Evolutionary conservation across 805 yeast species (phyloP).

Genomic region (Dipodascus albidus): DNA sequence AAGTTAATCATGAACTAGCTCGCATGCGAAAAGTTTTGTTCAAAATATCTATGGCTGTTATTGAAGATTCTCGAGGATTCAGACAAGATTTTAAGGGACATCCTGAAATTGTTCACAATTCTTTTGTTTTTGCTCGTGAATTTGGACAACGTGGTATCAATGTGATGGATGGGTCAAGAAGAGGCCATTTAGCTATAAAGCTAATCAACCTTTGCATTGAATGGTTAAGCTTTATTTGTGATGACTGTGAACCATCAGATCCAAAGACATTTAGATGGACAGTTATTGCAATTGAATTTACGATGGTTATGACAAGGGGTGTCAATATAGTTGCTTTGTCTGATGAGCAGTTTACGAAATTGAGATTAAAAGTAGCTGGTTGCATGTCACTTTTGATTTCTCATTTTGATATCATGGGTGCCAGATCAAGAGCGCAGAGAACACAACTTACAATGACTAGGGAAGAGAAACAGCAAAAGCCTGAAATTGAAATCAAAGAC

Average conservation of each 20-base stretch:
- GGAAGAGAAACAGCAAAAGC: constrained; percentile 17
- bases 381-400: constrained; percentile 89
- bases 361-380: constrained; percentile 79
- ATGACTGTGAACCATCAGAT: constrained; percentile 93
- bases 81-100: constrained; percentile 44
- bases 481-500: constrained; percentile 36
- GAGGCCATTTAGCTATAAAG: constrained; percentile 57
- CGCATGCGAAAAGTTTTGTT: constrained; percentile 56
- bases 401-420: constrained; percentile 98
- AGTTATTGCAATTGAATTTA: constrained; percentile 89
- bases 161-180: constrained; percentile 49
- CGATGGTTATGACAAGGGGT: constrained; percentile 88
- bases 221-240: constrained; percentile 89
- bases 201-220: constrained; percentile 69
- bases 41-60: constrained; percentile 51
- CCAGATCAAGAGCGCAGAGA: constrained; percentile 61
- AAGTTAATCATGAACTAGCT: constrained; percentile 62
- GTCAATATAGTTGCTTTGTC: constrained; percentile 73
- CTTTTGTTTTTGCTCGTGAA: constrained; percentile 71
- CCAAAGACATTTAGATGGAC: constrained; percentile 91
- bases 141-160: constrained; percentile 62
- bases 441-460: constrained; percentile 34
- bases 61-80: constrained; percentile 46
- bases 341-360: constrained; percentile 58
- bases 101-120: constrained; percentile 62